Percentiles rank a stretch among this genome's conserved stretches.
phyloP scores from a whole-genome alignment of 2,329 filamentous ascomycete species.

The Pseudogymnoascus sp. region DNA sequence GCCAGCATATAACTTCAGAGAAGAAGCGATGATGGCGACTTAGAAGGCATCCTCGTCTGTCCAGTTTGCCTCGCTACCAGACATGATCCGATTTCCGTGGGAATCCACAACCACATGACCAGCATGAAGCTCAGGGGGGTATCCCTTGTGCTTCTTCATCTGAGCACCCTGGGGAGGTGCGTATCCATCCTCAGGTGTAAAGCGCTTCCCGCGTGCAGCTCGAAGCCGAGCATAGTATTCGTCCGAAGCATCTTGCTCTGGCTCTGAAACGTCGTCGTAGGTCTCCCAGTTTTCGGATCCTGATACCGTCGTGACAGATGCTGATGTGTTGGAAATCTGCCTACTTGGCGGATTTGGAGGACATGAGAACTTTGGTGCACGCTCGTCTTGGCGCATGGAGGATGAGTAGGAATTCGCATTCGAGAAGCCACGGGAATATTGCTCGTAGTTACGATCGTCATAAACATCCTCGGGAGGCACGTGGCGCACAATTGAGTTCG shows the following conservation, averaged over 20 bases:
- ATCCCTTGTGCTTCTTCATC: slow-evolving; percentile 48
- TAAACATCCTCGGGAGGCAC: slow-evolving; percentile 80
- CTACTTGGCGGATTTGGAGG: slow-evolving; percentile 38
- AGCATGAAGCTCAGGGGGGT: slow-evolving; percentile 45
- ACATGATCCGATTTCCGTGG: slow-evolving; percentile 53
- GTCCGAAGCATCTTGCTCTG: slow-evolving; percentile 68
- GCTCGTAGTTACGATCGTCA: slow-evolving; percentile 51
- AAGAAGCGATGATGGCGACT: neutral
- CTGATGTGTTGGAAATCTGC: slow-evolving; percentile 64
- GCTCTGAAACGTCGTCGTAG: slow-evolving; percentile 77
- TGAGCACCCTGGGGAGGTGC: slow-evolving; percentile 34
- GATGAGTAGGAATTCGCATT: slow-evolving; percentile 26
- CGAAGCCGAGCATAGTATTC: slow-evolving; percentile 83
- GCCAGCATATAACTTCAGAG: neutral
- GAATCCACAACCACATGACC: slow-evolving; percentile 45
- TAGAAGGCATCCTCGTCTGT: slow-evolving; percentile 58
- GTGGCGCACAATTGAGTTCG: slow-evolving; percentile 51
- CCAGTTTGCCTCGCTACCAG: slow-evolving; percentile 55
- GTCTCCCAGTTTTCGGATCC: slow-evolving; percentile 98
- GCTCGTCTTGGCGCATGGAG: slow-evolving; percentile 38
- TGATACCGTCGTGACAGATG: slow-evolving; percentile 58
- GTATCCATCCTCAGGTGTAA: slow-evolving; percentile 41
- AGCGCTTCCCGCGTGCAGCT: slow-evolving; percentile 61
- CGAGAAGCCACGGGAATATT: slow-evolving; percentile 25
- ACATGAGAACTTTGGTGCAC: slow-evolving; percentile 27